Conservation (phyloP, 78 protist species). For the Polysphondylium violaceum region DNA sequence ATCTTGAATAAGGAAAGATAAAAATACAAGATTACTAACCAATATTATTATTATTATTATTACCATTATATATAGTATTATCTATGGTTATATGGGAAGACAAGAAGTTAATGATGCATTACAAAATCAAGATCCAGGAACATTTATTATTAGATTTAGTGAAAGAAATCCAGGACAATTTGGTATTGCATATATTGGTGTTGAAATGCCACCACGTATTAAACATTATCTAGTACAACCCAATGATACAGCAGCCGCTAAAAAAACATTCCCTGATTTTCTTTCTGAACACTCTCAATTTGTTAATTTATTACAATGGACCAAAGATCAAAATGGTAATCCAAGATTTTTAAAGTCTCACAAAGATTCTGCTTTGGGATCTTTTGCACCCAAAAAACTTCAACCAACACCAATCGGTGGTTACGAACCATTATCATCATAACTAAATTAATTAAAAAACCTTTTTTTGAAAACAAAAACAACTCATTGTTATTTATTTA, state of each 20-base stretch:
- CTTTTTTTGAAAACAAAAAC: too few species aligned
- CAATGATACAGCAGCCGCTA: conserved; percentile 78
- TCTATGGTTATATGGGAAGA: conserved; percentile 81
- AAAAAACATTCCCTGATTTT: conserved; percentile 84
- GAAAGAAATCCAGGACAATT: conserved; percentile 83
- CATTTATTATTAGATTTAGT: conserved; percentile 75
- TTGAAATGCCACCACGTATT: conserved; percentile 62
- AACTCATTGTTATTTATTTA: too few species aligned
- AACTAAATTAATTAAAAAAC: neutral
- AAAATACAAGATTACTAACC: neutral
- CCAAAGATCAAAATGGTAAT: conserved; percentile 50
- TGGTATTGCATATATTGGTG: conserved; percentile 81
- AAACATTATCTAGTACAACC: conserved; percentile 81
- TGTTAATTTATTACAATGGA: conserved; percentile 68
- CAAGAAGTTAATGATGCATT: conserved; percentile 82
- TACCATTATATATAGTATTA: conserved; percentile 56
- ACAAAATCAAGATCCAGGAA: conserved; percentile 71
- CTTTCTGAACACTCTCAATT: conserved; percentile 76
- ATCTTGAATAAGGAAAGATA: neutral
- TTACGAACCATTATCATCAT: conserved; percentile 49
- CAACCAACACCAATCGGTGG: conserved; percentile 72
- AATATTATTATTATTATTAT: neutral
- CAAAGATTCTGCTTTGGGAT: conserved; percentile 71
- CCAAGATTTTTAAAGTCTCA: conserved; percentile 77
- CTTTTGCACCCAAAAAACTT: conserved; percentile 72